Base-by-base conservation (phyloP, 2,329 filamentous ascomycete genomes). In the Xylaria arbuscula region DNA sequence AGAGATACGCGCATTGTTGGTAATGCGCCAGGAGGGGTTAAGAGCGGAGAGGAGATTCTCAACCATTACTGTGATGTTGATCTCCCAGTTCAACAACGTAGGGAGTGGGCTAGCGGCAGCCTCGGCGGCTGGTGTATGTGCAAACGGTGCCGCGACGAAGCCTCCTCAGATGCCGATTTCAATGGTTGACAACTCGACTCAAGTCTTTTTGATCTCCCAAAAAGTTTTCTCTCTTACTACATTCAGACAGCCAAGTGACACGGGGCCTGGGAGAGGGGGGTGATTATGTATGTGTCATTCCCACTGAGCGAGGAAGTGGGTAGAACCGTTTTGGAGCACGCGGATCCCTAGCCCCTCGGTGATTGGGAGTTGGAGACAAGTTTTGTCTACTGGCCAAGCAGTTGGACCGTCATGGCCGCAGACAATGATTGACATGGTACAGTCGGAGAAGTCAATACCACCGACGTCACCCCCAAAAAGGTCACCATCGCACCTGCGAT, bases 11-110 rank as follows among this genome's bases (percentile, higher is more conserved):
- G 88, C 45, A 83, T 91, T 4, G 81, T 86, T 6, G 86, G 86
- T 77, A 74, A 78, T 47, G 74, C 74, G 1, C 78, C 81, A 1
- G 86, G 86, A 0, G 92, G 92, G 0, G 89, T 98, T 73, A 88
- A 85, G 74, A 88, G 88, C 60, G 94, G 92, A 5, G 90, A 97
- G 70, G 95, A 99, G 83, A 89, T 98, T 53, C 80, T 97, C 70
- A 97, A 94, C 78, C 95, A 98, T 81, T 99, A 99, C 79, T 98
- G 94, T 78, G 96, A 98, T 81, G 86, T 97, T 62, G 85, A 88
- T 22, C 78, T 98, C 67, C 86, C 88, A 0, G 94, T 98, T 1
- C 87, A 90, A 72, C 88, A 96, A 77, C 87, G 96, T 66, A 88
- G 96, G 70, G 94, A 97, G 76, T 98, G 95, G 94, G 93, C 94